A percentile compares a stretch with the other conserved stretches of the same genome.
Conservation (phyloP, 2,329 filamentous ascomycete species). For the Westerdykella ornata region DNA sequence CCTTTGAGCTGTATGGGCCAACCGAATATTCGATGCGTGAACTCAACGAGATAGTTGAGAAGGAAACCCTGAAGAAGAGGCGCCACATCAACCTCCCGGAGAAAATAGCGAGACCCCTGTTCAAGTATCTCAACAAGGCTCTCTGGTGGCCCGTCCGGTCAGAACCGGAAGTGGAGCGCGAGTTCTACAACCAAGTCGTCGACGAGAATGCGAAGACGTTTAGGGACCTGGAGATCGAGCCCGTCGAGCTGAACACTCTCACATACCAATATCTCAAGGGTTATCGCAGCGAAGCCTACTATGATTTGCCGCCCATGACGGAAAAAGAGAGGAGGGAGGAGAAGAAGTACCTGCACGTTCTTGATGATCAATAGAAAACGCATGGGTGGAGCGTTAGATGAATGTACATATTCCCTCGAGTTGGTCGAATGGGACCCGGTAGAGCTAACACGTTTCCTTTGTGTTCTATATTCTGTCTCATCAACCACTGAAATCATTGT, state of each 20-base stretch:
- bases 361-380: slow-evolving; percentile 34
- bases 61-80: slow-evolving; percentile 83
- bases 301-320: slow-evolving; percentile 88
- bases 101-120: slow-evolving; percentile 65
- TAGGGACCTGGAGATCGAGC: slow-evolving; percentile 84
- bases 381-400: no score
- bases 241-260: slow-evolving; percentile 75
- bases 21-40: slow-evolving; percentile 86
- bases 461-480: no score
- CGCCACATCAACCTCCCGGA: slow-evolving; percentile 90
- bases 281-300: slow-evolving; percentile 81
- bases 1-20: slow-evolving; percentile 89
- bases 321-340: slow-evolving; percentile 92
- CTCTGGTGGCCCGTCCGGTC: slow-evolving; percentile 87
- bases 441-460: no score
- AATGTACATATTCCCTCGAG: no score
- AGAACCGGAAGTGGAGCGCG: slow-evolving; percentile 79
- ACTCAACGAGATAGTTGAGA: slow-evolving; percentile 80
- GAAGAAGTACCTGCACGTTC: slow-evolving; percentile 91
- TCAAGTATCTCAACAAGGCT: slow-evolving; percentile 66
- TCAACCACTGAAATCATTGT: no score
- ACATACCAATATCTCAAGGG: slow-evolving; percentile 94
- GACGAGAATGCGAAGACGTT: slow-evolving; percentile 92
- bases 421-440: no score
- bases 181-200: slow-evolving; percentile 89